phyloP scores from a whole-genome alignment of 495 filamentous ascomycete species.

The Penicillium subrubescens region DNA sequence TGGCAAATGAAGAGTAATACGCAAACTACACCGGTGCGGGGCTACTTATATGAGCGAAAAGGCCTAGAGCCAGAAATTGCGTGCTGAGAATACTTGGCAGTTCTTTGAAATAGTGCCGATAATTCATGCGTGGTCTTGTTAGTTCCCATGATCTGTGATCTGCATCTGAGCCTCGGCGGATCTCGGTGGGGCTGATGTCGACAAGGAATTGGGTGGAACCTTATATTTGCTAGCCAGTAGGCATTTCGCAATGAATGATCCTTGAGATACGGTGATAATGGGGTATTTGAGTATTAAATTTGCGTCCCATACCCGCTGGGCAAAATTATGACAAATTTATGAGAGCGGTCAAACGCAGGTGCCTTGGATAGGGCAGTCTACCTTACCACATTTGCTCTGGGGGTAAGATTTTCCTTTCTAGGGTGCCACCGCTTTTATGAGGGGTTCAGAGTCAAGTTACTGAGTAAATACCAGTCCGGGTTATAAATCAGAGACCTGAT shows the following conservation, averaged over 20 bases:
- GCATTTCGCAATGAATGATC: too few species aligned
- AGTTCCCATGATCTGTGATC: not conserved
- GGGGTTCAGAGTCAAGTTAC: conserved; percentile 16
- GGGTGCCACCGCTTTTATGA: conserved; percentile 14
- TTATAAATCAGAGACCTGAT: not conserved
- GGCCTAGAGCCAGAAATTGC: not conserved
- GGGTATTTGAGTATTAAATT: too few species aligned
- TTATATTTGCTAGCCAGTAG: too few species aligned
- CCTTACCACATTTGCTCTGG: not conserved
- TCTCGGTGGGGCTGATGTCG: not conserved
- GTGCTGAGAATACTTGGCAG: not conserved
- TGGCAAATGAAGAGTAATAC: not conserved
- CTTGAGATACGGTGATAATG: too few species aligned
- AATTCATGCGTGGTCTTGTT: not conserved
- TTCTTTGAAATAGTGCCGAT: not conserved
- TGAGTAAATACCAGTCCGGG: not conserved
- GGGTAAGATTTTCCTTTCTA: conserved; percentile 4
- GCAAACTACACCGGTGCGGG: not conserved
- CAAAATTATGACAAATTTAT: too few species aligned
- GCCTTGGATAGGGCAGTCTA: too few species aligned
- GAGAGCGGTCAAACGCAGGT: too few species aligned
- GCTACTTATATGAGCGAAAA: not conserved
- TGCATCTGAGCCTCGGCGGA: not conserved
- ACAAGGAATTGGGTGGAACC: not conserved
- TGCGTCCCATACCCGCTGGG: too few species aligned